Evolutionary conservation across 2,329 filamentous ascomycete genomes (phyloP).

Genomic region (Arthrobotrys pseudoclavata): DNA sequence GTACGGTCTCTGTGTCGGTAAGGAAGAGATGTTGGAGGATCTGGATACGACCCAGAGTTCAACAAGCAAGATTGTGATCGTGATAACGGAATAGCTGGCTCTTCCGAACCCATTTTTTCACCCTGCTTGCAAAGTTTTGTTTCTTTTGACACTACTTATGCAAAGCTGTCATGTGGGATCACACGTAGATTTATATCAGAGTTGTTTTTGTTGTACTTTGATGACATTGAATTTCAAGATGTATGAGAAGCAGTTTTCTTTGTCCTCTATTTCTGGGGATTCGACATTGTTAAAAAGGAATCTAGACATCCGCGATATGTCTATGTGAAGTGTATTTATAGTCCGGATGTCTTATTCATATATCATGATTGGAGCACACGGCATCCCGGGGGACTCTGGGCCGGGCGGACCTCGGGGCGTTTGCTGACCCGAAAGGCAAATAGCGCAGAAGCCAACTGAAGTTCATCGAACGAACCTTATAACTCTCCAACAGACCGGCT

Average conservation of each 20-base stretch:
- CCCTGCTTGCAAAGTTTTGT: background rate
- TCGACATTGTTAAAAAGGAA: no score
- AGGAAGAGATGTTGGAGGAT: background rate
- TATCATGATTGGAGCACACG: no score
- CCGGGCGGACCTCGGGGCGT: constrained; percentile 44
- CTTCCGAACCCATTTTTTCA: background rate
- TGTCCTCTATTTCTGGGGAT: no score
- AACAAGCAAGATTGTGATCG: background rate
- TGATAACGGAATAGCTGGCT: background rate
- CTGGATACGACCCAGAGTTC: background rate
- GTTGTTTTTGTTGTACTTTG: constrained; percentile 19
- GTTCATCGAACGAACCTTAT: constrained; percentile 35
- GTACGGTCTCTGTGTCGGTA: constrained; percentile 6
- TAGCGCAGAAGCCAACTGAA: constrained; percentile 45
- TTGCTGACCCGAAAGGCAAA: constrained; percentile 53
- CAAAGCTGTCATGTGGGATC: constrained; percentile 12
- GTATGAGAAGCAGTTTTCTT: no score
- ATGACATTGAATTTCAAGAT: background rate
- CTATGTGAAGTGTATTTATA: no score
- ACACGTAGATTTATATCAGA: background rate
- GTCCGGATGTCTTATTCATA: no score
- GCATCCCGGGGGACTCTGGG: no score
- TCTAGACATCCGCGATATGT: no score
- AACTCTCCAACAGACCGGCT: constrained; percentile 17
- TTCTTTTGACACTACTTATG: background rate